Percentiles rank a stretch among this genome's conserved stretches.
These are phyloP conservation scores for Hysterium pulicare DNA, from an alignment of 2,329 filamentous ascomycete genomes.

Conservation along the genomic window DNA sequence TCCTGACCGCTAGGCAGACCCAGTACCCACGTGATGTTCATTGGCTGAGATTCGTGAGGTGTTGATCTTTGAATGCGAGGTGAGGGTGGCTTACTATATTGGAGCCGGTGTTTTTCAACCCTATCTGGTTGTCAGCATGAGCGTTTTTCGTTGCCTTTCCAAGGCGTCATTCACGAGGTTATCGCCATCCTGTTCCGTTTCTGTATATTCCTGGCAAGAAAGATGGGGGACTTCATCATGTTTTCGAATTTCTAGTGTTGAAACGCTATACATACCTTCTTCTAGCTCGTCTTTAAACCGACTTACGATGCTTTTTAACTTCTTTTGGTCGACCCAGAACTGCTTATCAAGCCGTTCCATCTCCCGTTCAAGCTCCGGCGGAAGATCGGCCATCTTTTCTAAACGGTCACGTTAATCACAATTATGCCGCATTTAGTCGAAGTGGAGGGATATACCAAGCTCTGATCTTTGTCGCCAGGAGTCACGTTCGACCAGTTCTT, in stretches of 20 bases:
- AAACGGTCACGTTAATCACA: too few relatives aligned
- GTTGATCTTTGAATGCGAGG: too few relatives aligned
- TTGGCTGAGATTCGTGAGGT: too few relatives aligned
- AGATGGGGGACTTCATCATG: too few relatives aligned
- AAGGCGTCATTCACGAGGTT: conserved; percentile 69
- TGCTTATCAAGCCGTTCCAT: conserved; percentile 18
- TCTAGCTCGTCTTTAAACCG: conserved; percentile 23
- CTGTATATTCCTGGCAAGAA: conserved; percentile 40
- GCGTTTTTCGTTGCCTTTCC: too few relatives aligned
- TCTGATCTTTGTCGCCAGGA: too few relatives aligned
- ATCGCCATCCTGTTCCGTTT: conserved; percentile 80
- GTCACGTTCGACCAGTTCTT: too few relatives aligned
- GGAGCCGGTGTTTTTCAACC: background rate
- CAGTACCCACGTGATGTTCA: conserved; percentile 98
- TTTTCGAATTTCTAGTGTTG: too few relatives aligned
- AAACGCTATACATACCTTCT: conserved; percentile 19
- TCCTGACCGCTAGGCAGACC: conserved; percentile 82
- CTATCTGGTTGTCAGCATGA: background rate
- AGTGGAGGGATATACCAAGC: too few relatives aligned
- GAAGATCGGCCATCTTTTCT: conserved; percentile 17
- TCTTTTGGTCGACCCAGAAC: conserved; percentile 20
- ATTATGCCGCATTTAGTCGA: too few relatives aligned
- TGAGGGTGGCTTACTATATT: too few relatives aligned
- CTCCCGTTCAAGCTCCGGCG: conserved; percentile 17
- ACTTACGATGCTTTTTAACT: conserved; percentile 21